phyloP scores from a whole-genome alignment of 2,329 filamentous ascomycete species.

The Paramyrothecium sp. region DNA sequence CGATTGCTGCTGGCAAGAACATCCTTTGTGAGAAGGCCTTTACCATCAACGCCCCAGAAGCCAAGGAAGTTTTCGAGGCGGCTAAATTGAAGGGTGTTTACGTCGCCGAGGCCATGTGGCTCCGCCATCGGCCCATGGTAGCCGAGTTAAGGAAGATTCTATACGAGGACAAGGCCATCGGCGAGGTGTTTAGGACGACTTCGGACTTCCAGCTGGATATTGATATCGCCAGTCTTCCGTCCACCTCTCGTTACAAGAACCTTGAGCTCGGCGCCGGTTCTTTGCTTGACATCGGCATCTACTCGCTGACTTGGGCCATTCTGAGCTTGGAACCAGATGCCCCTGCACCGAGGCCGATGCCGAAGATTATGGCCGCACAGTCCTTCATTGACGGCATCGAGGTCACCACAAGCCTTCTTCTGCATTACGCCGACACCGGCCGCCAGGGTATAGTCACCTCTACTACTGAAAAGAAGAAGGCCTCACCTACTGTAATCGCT shows the following conservation, averaged over 20 bases:
- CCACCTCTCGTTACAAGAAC: conserved; percentile 32
- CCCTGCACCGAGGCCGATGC: conserved; percentile 10
- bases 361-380: conserved; percentile 34
- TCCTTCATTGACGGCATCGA: conserved; percentile 32
- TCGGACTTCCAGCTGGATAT: conserved; percentile 38
- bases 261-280: conserved; percentile 38
- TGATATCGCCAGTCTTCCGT: conserved; percentile 26
- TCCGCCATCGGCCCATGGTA: conserved; percentile 38
- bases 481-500: conserved; percentile 22
- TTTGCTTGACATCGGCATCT: conserved; percentile 43
- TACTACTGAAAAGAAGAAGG: conserved; percentile 24
- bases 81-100: conserved; percentile 38
- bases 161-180: conserved; percentile 36
- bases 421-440: conserved; percentile 32
- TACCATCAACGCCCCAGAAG: conserved; percentile 36
- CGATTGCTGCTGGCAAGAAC: conserved; percentile 39
- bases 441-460: conserved; percentile 41
- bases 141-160: conserved; percentile 30
- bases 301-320: conserved; percentile 38
- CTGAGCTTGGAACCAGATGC: conserved; percentile 26
- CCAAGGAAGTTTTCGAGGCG: conserved; percentile 35
- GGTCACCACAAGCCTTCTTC: conserved; percentile 31
- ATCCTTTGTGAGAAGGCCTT: conserved; percentile 47
- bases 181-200: conserved; percentile 34
- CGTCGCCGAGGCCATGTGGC: conserved; percentile 46